Evolutionary conservation across 257 asterid genomes (phyloP).

Genomic region (Thymus mandschuricus): DNA sequence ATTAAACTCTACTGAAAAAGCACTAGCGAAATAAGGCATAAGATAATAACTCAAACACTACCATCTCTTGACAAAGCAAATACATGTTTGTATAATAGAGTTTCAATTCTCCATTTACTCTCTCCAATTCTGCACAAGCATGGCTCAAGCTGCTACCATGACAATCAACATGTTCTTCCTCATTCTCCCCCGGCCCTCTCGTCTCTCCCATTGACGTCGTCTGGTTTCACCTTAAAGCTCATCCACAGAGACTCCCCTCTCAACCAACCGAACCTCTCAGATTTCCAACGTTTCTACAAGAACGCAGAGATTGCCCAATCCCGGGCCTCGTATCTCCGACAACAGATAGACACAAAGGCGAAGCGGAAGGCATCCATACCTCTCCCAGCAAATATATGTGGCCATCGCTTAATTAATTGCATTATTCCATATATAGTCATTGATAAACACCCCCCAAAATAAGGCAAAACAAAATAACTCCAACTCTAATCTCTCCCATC

Average conservation of each 20-base stretch:
- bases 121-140: background rate
- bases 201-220: conserved; percentile 20
- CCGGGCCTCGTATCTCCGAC: conserved; percentile 30
- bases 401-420: too few relatives aligned
- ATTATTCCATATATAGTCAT: too few relatives aligned
- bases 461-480: conserved; percentile 30
- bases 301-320: conserved; percentile 21
- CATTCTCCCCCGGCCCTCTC: background rate
- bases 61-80: background rate
- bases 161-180: conserved; percentile 12
- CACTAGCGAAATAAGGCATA: conserved; percentile 1
- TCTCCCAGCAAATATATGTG: conserved; percentile 8
- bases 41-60: conserved; percentile 27
- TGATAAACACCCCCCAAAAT: background rate
- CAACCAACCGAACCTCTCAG: conserved; percentile 37
- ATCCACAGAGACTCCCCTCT: conserved; percentile 45
- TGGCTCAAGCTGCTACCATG: conserved; percentile 26
- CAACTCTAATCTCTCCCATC: conserved; percentile 12
- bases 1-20: background rate
- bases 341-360: background rate
- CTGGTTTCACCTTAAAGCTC: conserved; percentile 34
- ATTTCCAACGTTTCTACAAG: conserved; percentile 32
- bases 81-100: background rate
- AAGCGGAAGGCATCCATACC: background rate
- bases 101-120: background rate